Evolutionary conservation across 2,329 filamentous ascomycete species (phyloP), one percentile per base, ranked within the genome.

Genomic region (Calonectria naviculata): DNA sequence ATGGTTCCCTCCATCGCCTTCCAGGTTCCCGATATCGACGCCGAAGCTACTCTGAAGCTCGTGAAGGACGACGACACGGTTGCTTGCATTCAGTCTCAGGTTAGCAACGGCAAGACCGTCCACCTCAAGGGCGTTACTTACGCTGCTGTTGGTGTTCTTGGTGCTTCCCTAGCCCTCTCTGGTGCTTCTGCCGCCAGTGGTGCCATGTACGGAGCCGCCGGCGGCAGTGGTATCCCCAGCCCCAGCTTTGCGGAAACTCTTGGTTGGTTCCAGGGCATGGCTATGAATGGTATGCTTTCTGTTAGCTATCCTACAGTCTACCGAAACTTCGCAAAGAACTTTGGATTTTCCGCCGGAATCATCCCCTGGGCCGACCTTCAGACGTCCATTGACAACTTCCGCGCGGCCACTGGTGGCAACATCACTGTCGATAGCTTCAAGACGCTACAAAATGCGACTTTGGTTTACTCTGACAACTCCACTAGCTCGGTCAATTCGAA

Each of bases 201-300:
- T 42, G 90, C 88, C 10, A 83, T 92, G 21, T 87, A 88, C 29
- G 86, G 90, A 54, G 85, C 85, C 24, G 85, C 89, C 13, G 85
- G 84, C 42, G 87, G 87, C 41, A 93, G 92, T 17, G 87, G 88
- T 15, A 87, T 93, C 13, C 87, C 92, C 46, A 97, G 94, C 77
- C 97, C 97, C 29, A 94, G 93, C 65, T 98, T 98, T 81, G 89
- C 88, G 52, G 94, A 98, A 79, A 92, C 97, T 58, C 89, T 98
- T 75, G 92, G 93, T 72, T 97, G 94, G 90, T 98, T 98, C 83
- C 95, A 98, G 84, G 93, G 93, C 61, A 93, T 98, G 88, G 95
- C 97, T 31, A 93, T 97, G 87, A 98, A 97, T 83, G 95, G 97
- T 75, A 98, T 98, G 97, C 88, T 98, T 81, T 97, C 94, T 71